These are phyloP conservation scores for Gossypium davidsonii DNA, from an alignment of 441 rosid species.

Conservation along the genomic window DNA sequence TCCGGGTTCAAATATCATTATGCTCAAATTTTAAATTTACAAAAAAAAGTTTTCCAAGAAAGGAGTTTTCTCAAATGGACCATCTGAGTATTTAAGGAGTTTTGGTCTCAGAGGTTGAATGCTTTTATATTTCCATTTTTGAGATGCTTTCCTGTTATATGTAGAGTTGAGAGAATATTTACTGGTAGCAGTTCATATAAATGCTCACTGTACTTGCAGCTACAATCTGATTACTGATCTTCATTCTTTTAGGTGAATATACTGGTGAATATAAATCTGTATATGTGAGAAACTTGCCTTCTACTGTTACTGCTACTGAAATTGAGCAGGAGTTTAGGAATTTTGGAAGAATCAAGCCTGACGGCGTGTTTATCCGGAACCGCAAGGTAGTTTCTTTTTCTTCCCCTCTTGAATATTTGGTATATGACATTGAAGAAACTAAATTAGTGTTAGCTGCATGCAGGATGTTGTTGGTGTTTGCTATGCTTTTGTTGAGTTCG, in stretches of 20 bases:
- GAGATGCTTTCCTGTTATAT: neutral
- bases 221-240: conserved; percentile 15
- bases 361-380: conserved; percentile 62
- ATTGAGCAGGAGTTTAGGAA: conserved; percentile 61
- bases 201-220: neutral
- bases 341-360: conserved; percentile 66
- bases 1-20: too few species aligned
- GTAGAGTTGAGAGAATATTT: conserved; percentile 8
- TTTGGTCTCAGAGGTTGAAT: neutral
- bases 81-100: neutral
- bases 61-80: neutral
- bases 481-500: conserved; percentile 77
- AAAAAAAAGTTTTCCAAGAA: neutral
- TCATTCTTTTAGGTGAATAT: conserved; percentile 20
- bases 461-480: conserved; percentile 66
- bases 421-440: conserved; percentile 15
- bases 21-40: too few species aligned
- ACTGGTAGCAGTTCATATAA: conserved; percentile 2
- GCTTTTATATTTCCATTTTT: neutral
- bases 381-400: conserved; percentile 41
- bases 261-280: conserved; percentile 62
- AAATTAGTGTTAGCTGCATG: conserved; percentile 12
- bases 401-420: neutral
- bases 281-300: conserved; percentile 69
- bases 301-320: conserved; percentile 50